Conservation (phyloP, 352 stramenopile species). For the Pythium monospermum region DNA sequence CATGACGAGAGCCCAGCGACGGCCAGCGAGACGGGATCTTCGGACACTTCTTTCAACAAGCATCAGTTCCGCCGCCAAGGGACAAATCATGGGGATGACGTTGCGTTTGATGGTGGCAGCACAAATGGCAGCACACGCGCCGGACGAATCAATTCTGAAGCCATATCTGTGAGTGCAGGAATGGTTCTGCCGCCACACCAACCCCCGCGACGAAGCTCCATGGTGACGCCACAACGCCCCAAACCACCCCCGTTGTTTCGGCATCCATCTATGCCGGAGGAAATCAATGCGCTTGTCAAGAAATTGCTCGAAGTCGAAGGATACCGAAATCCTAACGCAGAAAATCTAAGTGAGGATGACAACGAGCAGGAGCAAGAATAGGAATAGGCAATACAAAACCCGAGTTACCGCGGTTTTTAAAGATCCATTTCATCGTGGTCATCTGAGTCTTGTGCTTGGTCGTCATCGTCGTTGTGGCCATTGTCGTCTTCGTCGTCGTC, state of each 20-base stretch:
- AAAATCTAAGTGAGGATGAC: background rate
- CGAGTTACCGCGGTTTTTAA: slow-evolving; percentile 1
- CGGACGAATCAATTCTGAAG: too few species aligned
- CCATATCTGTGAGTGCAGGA: too few species aligned
- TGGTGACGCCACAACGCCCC: background rate
- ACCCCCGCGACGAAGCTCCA: background rate
- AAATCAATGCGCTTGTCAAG: slow-evolving; percentile 46
- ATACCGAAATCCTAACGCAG: slow-evolving; percentile 18
- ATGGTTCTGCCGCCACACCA: too few species aligned
- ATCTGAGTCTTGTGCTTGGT: slow-evolving; percentile 17
- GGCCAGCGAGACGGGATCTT: too few species aligned
- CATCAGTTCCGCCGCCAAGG: too few species aligned
- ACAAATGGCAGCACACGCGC: too few species aligned
- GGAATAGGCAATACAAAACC: background rate
- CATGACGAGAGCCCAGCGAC: too few species aligned
- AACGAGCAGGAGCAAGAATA: background rate
- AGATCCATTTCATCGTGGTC: slow-evolving; percentile 27
- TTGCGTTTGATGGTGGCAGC: too few species aligned
- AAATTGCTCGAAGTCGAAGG: slow-evolving; percentile 45
- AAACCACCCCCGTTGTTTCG: slow-evolving; percentile 15
- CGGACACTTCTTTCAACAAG: too few species aligned
- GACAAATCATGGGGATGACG: too few species aligned
- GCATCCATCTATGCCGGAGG: slow-evolving; percentile 30
- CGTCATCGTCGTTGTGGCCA: background rate
- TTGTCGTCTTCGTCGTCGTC: slow-evolving; percentile 16